Conservation (phyloP, 108 stramenopile species). For the Asterionellopsis glacialis region DNA sequence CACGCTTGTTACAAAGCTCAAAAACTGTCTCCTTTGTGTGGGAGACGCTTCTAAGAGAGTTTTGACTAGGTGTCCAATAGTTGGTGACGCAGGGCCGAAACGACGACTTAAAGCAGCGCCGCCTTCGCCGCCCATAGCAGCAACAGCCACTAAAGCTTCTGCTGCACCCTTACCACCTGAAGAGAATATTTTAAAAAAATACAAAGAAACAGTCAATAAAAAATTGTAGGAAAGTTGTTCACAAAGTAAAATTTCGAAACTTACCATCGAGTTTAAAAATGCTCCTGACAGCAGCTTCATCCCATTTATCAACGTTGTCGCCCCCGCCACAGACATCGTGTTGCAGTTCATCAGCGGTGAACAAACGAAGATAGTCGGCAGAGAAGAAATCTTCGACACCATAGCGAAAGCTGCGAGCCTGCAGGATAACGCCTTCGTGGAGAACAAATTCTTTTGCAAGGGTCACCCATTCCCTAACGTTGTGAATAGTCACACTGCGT, state of each 20-base stretch:
- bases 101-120: conserved; percentile 32
- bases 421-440: conserved; percentile 37
- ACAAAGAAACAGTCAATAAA: neutral
- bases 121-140: conserved; percentile 51
- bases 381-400: conserved; percentile 48
- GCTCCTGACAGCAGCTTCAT: conserved; percentile 28
- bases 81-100: conserved; percentile 40
- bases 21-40: conserved; percentile 36
- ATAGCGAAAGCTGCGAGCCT: conserved; percentile 31
- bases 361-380: conserved; percentile 22
- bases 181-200: neutral
- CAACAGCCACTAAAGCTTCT: conserved; percentile 52
- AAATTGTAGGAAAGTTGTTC: neutral
- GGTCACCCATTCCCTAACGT: conserved; percentile 42
- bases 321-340: conserved; percentile 43
- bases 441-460: conserved; percentile 37
- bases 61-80: conserved; percentile 34
- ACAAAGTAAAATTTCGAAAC: neutral
- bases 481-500: conserved; percentile 30
- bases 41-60: conserved; percentile 38
- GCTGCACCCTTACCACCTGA: conserved; percentile 34
- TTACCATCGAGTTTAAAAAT: conserved; percentile 38
- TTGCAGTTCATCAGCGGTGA: conserved; percentile 42
- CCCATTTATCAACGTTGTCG: conserved; percentile 48
- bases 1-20: conserved; percentile 46